phyloP scores from a whole-genome alignment of 176 grass and related monocot species.

The Microstegium vimineum region DNA sequence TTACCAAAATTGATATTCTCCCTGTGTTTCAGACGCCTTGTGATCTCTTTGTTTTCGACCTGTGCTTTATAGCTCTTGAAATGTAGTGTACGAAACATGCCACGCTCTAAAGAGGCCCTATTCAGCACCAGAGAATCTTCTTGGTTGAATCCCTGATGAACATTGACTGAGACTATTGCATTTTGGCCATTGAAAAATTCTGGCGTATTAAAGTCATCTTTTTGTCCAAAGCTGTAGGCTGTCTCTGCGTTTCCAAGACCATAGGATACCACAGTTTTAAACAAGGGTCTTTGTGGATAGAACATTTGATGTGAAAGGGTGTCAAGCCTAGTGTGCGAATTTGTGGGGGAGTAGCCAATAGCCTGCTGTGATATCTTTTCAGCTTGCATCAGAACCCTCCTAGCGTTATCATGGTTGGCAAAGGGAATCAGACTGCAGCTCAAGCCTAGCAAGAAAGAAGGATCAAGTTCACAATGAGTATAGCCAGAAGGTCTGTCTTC shows the following conservation, averaged over 20 bases:
- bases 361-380: conserved; percentile 85
- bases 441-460: conserved; percentile 75
- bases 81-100: conserved; percentile 74
- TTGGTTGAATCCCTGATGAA: conserved; percentile 93
- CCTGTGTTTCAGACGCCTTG: conserved; percentile 53
- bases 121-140: conserved; percentile 93
- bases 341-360: conserved; percentile 76
- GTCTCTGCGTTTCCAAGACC: conserved; percentile 47
- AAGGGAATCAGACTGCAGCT: conserved; percentile 86
- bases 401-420: conserved; percentile 75
- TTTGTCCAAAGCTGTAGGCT: conserved; percentile 37
- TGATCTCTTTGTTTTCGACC: conserved; percentile 59
- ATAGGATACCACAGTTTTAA: conserved; percentile 73
- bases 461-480: conserved; percentile 81
- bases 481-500: conserved; percentile 40
- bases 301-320: conserved; percentile 74
- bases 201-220: conserved; percentile 41
- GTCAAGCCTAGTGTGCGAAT: conserved; percentile 61
- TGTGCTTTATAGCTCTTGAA: conserved; percentile 79
- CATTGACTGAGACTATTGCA: conserved; percentile 67
- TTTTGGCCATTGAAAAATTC: conserved; percentile 95
- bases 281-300: conserved; percentile 83
- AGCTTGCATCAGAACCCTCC: conserved; percentile 69
- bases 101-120: conserved; percentile 77
- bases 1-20: conserved; percentile 68